phyloP scores from a whole-genome alignment of 1,284 basidiomycete species.

The Papiliotrema terrestris region DNA sequence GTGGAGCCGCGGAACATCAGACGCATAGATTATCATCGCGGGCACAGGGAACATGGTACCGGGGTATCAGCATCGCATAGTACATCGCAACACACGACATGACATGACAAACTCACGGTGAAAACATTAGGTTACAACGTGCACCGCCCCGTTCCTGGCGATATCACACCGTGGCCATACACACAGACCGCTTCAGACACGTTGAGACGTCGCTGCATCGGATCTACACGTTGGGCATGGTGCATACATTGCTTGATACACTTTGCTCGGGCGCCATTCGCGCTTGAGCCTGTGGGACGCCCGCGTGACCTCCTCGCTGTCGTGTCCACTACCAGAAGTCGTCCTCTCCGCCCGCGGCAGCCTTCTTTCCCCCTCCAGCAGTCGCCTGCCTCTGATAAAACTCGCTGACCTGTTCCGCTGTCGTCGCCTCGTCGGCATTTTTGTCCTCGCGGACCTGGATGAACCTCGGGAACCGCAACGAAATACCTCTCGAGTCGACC shows the following conservation, averaged over 20 bases:
- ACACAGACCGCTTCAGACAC: too few relatives aligned
- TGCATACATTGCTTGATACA: neutral
- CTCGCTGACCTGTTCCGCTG: conserved; percentile 80
- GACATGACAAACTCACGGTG: too few relatives aligned
- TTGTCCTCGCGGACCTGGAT: conserved; percentile 92
- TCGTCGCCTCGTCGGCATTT: conserved; percentile 82
- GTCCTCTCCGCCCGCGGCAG: conserved; percentile 62
- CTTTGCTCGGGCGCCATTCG: too few relatives aligned
- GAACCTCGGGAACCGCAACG: conserved; percentile 92
- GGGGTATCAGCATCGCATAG: neutral
- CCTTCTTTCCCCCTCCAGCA: conserved; percentile 58
- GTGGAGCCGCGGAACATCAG: neutral
- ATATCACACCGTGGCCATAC: too few relatives aligned
- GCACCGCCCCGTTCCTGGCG: too few relatives aligned
- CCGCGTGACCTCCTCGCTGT: too few relatives aligned
- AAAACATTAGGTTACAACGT: too few relatives aligned
- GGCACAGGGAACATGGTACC: neutral
- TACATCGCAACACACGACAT: too few relatives aligned
- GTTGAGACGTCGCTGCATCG: too few relatives aligned
- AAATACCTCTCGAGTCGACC: conserved; percentile 86
- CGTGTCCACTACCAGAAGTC: conserved; percentile 63
- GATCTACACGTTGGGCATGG: neutral
- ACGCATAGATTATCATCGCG: neutral
- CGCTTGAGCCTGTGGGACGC: too few relatives aligned
- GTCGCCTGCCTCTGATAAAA: conserved; percentile 90